phyloP scores from a whole-genome alignment of 768 basidiomycete species.

The Russula abietina region DNA sequence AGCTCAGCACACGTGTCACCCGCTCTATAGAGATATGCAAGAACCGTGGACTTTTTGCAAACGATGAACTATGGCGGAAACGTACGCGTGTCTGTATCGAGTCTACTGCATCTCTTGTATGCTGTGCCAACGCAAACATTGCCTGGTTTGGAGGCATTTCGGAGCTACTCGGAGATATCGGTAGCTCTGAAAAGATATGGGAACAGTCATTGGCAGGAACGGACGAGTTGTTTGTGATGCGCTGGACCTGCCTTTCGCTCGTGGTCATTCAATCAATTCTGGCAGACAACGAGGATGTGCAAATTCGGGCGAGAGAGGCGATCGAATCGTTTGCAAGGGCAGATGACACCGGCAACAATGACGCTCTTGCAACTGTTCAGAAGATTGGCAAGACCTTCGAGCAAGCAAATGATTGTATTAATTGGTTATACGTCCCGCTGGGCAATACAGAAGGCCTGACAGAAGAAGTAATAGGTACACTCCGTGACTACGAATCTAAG shows the following conservation, averaged over 20 bases:
- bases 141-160: background rate
- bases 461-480: background rate
- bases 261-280: background rate
- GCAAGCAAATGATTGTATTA: background rate
- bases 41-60: background rate
- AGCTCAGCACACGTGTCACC: background rate
- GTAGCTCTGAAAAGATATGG: background rate
- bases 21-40: background rate
- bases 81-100: background rate
- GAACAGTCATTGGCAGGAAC: background rate
- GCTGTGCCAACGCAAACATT: background rate
- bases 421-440: background rate
- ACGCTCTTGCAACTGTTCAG: no score
- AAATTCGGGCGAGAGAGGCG: no score
- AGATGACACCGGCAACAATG: background rate
- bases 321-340: background rate
- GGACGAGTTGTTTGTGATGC: background rate
- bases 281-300: background rate
- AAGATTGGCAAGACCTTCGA: background rate
- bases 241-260: constrained; percentile 1
- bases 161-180: background rate
- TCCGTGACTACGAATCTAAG: no score
- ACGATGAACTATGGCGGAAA: background rate
- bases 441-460: background rate
- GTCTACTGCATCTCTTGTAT: background rate